These are phyloP conservation scores for Rubroboletus satanas DNA, from an alignment of 768 basidiomycete species.

Conservation along the genomic window DNA sequence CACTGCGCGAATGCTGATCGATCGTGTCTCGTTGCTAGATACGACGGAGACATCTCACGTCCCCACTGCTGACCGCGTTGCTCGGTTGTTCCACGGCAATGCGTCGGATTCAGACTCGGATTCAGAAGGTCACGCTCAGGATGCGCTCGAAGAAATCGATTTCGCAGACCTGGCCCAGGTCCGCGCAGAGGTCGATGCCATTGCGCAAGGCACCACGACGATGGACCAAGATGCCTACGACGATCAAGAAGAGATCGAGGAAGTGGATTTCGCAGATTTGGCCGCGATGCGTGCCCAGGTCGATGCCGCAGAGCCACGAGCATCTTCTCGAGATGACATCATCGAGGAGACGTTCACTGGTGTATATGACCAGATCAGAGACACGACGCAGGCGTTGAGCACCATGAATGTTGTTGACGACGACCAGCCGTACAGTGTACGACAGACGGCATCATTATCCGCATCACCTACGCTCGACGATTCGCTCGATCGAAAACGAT, in stretches of 20 bases:
- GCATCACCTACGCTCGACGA: conserved; percentile 1
- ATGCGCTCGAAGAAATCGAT: conserved; percentile 57
- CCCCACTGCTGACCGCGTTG: conserved; percentile 69
- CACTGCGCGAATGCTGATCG: not conserved
- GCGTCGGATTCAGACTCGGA: conserved; percentile 21
- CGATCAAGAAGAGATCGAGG: conserved; percentile 44
- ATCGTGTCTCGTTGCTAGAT: not conserved
- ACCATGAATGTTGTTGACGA: conserved; percentile 2
- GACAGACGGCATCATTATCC: not conserved
- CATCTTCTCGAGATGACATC: conserved; percentile 11
- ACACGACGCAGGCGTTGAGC: not conserved
- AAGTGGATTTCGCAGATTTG: conserved; percentile 49
- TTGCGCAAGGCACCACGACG: conserved; percentile 4
- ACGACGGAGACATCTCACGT: conserved; percentile 51
- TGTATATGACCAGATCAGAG: conserved; percentile 28
- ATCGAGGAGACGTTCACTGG: conserved; percentile 38
- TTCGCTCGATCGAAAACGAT: conserved; percentile 1
- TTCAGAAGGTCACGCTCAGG: conserved; percentile 28
- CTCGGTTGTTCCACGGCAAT: conserved; percentile 54
- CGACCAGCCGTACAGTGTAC: not conserved
- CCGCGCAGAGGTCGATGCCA: conserved; percentile 37
- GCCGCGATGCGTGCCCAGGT: conserved; percentile 19
- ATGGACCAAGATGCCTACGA: conserved; percentile 1
- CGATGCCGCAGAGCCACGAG: not conserved
- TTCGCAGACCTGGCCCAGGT: conserved; percentile 58